These are phyloP conservation scores for Castanopsis chinensis DNA, from an alignment of 306 rosid species.

Conservation along the genomic window DNA sequence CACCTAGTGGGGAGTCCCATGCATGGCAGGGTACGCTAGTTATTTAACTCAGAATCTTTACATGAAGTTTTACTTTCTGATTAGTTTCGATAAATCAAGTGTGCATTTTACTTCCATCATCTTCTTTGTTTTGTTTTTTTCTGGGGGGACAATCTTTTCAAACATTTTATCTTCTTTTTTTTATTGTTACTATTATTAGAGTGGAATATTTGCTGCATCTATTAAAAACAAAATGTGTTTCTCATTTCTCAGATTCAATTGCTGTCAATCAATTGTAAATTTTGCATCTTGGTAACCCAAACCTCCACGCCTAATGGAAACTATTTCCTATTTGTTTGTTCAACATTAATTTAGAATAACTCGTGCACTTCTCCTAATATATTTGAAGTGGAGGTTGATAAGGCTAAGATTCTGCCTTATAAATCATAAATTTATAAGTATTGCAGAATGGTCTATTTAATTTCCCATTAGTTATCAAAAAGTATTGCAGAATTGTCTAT, in stretches of 20 bases:
- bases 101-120: background rate
- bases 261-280: background rate
- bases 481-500: background rate
- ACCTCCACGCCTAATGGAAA: background rate
- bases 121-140: too few relatives aligned
- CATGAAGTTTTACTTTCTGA: slow-evolving; percentile 12
- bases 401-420: background rate
- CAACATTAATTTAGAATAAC: background rate
- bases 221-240: too few relatives aligned
- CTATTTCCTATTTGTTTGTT: background rate
- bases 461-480: too few relatives aligned
- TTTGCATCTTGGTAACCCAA: background rate
- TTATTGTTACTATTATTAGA: too few relatives aligned
- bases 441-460: background rate
- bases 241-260: too few relatives aligned
- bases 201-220: too few relatives aligned
- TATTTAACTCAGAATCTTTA: background rate
- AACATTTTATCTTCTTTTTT: too few relatives aligned
- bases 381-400: background rate
- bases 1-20: slow-evolving; percentile 91
- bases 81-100: background rate
- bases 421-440: background rate
- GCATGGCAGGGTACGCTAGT: slow-evolving; percentile 73
- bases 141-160: too few relatives aligned
- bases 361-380: background rate